Evolutionary conservation across 2,329 filamentous ascomycete species (phyloP).

Genomic region (Penicillium vulpinum): DNA sequence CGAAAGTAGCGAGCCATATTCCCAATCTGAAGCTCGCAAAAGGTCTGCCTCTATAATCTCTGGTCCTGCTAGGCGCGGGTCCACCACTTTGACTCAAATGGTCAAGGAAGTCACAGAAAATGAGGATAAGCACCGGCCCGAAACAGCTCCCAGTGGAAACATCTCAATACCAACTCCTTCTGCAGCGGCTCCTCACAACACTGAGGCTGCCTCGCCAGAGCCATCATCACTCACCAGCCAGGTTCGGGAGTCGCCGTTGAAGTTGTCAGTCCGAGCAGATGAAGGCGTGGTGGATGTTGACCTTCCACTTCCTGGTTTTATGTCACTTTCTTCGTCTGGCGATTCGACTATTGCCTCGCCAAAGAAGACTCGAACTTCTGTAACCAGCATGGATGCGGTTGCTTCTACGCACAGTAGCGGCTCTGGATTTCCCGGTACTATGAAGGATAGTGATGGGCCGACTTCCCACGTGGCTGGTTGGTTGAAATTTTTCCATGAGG

Average conservation of each 20-base stretch:
- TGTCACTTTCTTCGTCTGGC: conserved; percentile 48
- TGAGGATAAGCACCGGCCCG: conserved; percentile 19
- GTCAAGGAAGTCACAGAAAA: conserved; percentile 32
- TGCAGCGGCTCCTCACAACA: conserved; percentile 15
- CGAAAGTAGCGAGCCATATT: conserved; percentile 33
- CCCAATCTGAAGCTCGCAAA: conserved; percentile 26
- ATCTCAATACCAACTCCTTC: conserved; percentile 37
- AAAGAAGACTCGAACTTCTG: conserved; percentile 48
- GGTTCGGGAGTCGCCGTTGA: conserved; percentile 49
- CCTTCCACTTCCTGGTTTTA: conserved; percentile 55
- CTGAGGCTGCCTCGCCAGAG: conserved; percentile 30
- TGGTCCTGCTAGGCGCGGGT: conserved; percentile 25
- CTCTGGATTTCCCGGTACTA: conserved; percentile 34
- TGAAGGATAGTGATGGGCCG: conserved; percentile 46
- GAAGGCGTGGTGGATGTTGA: conserved; percentile 64
- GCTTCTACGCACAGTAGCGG: conserved; percentile 46
- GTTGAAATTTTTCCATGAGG: conserved; percentile 58
- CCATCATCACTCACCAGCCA: conserved; percentile 31
- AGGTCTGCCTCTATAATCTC: conserved; percentile 31
- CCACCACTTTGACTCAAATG: conserved; percentile 36
- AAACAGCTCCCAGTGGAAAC: conserved; percentile 32
- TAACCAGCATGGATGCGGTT: conserved; percentile 54
- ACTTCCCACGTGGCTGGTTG: conserved; percentile 59
- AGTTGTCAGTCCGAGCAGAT: conserved; percentile 56
- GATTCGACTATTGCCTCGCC: conserved; percentile 47